Base-by-base conservation (phyloP, 257 asterid genomes). In the Capsicum chinense region DNA sequence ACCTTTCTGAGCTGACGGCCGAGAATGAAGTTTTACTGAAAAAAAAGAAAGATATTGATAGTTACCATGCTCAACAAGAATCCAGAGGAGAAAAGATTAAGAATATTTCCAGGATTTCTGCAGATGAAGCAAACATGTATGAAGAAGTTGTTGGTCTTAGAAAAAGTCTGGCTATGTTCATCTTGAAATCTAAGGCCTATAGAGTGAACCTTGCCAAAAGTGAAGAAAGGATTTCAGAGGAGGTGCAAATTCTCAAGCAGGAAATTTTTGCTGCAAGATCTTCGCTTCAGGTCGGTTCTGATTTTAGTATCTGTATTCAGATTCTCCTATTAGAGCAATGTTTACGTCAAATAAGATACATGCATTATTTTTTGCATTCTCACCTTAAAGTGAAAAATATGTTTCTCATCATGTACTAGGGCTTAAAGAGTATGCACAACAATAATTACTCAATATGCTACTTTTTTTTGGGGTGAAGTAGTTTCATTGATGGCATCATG, bases 201-300 rank as follows among this genome's bases (percentile, higher is more conserved):
- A 90, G 85, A 87, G 79, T 84, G 64, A 85, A 83, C 69, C 92
- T 90, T 85, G 79, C 86, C 71, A 83, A 85, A 79, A 84, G 87
- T 4, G 92, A 90, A 85, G 86, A 86, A 79, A 84, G 85, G 70
- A 89, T 88, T 83, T 85, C 89, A 5, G 86, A 87, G 70, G 84
- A 90, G 16, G 87, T 88, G 67, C 81, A 86, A 57, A 73, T 19
- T 79, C 88, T 90, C 67, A 85, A 83, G 84, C 88, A 82, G 80
- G 88, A 83, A 47, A 80, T 86, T 57, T 80, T 88, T 85, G 84
- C 88, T 71, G 88, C 88, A 54, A 88, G 91, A 81, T 79, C 90
- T 52, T 88, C 87, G 60, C 84, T 87, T 79, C 92, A 90, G 91
- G 92, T 90, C 50, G 69, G 81, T 85, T 71, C 56, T 56, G 73